Percentiles rank a stretch among this genome's conserved stretches.
Conservation (phyloP, 495 filamentous ascomycete species). For the Bacidia gigantensis region DNA sequence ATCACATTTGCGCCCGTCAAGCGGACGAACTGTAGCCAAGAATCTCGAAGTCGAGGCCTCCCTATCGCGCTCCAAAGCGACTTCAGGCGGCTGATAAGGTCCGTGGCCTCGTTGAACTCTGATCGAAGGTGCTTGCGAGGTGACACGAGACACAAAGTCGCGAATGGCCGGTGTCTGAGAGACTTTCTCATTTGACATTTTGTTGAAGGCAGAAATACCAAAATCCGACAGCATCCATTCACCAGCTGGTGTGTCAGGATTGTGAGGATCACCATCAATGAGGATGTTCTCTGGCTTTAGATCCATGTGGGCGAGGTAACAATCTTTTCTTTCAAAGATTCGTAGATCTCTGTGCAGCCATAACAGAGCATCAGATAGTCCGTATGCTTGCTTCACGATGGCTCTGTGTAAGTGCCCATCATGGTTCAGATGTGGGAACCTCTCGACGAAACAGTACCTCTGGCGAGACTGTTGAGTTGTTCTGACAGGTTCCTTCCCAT, state of each 20-base stretch:
- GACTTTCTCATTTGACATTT: neutral
- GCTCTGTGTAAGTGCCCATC: neutral
- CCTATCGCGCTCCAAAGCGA: neutral
- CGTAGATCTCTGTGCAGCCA: conserved; percentile 20
- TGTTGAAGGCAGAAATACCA: conserved; percentile 18
- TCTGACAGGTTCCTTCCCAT: conserved; percentile 2
- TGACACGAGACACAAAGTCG: too few relatives aligned
- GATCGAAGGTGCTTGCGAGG: neutral
- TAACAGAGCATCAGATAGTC: conserved; percentile 16
- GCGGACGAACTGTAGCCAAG: too few relatives aligned
- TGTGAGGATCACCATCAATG: conserved; percentile 12
- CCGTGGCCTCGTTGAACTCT: neutral
- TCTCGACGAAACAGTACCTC: conserved; percentile 5
- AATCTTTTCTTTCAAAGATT: neutral
- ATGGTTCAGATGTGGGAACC: neutral
- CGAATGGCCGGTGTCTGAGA: too few relatives aligned
- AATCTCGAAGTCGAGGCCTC: too few relatives aligned
- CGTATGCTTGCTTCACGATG: conserved; percentile 12
- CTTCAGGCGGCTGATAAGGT: conserved; percentile 8
- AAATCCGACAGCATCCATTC: conserved; percentile 26
- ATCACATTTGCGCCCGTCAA: conserved; percentile 8
- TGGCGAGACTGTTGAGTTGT: too few relatives aligned
- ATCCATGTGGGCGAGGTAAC: conserved; percentile 26
- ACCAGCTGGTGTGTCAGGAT: conserved; percentile 5
- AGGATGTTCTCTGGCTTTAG: conserved; percentile 34